Conservation (phyloP, 2,329 filamentous ascomycete species). For the Monosporascus sp. region DNA sequence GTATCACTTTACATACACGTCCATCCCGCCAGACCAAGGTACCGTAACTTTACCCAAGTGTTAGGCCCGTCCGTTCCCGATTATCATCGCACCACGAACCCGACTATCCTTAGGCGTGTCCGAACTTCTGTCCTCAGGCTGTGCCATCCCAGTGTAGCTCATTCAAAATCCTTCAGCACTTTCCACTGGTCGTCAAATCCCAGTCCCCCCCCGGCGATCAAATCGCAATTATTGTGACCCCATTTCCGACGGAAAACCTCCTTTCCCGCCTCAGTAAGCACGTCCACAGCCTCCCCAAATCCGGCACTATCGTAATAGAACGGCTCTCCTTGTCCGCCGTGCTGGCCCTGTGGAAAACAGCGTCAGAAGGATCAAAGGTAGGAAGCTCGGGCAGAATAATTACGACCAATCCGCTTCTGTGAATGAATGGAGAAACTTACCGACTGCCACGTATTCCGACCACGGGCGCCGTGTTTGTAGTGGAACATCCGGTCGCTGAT, state of each 20-base stretch:
- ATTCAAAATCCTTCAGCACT: constrained; percentile 34
- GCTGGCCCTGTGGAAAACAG: constrained; percentile 20
- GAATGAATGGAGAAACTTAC: not conserved
- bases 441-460: constrained; percentile 38
- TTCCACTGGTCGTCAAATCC: constrained; percentile 40
- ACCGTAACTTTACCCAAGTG: not conserved
- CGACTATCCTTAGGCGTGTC: not conserved
- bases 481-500: constrained; percentile 34
- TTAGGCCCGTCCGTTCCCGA: not conserved
- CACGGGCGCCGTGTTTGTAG: constrained; percentile 34
- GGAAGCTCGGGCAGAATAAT: no score
- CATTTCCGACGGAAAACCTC: constrained; percentile 36
- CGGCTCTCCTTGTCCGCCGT: constrained; percentile 36
- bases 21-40: not conserved
- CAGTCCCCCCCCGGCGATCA: constrained; percentile 31
- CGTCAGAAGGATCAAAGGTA: not conserved
- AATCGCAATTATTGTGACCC: constrained; percentile 40
- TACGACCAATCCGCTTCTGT: not conserved
- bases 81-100: not conserved
- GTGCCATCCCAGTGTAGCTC: no score
- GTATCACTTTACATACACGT: not conserved
- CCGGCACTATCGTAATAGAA: constrained; percentile 35
- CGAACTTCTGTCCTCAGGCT: constrained; percentile 11
- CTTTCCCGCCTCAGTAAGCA: constrained; percentile 30
- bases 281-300: constrained; percentile 27